Base-by-base conservation (phyloP, 2,329 filamentous ascomycete genomes). In the Graphilbum sp. region DNA sequence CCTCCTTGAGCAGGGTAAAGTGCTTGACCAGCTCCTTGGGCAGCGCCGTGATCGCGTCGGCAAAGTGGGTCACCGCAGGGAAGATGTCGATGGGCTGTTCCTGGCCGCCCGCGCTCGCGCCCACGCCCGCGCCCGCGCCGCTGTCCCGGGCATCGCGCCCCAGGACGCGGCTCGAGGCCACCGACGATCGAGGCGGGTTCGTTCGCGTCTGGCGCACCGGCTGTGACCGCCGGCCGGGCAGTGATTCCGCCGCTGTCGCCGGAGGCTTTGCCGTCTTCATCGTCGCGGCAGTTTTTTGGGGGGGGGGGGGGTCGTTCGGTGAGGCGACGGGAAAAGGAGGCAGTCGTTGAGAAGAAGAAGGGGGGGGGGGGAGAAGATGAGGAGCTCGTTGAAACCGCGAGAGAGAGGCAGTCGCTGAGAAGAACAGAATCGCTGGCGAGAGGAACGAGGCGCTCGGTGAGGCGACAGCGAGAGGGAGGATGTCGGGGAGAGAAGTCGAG, bases 1-100 rank as follows among this genome's bases (percentile, higher is more conserved):
- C 90, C 61, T 98, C 90, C 57, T 95, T 95, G 48, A 98, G 68
- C 40, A 96, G 71, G 25, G 88, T 95, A 50, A 94, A 94, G 58
- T 98, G 88, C 53, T 86, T 79, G 49, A 94, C 85, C 36, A 95
- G 83, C 61, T 98, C 90, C 56, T 87, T 87, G 5, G 90, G 90
- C 20, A 98, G 72, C 30, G 88, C 87, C 37, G 85, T 79, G 53
- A 96, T 85, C 45, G 86, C 79, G 57, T 96, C 87, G 45, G 88
- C 83, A 55, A 98, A 96, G 59, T 77, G 72, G 11, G 70, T 76
- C 46, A 78, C 68, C 38, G 68, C 75, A 33, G 74, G 75, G 48
- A 75, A 77, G 49, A 78, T 74, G 48, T 78, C 70, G 61, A 77
- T 74, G 50, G 71, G 68, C 50, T 74, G 70, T 44, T 72, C 67